Percentiles rank a stretch among this genome's conserved stretches.
Conservation (phyloP, 192 early-diverging fungal species). For the Globomyces pollinis-pini region DNA sequence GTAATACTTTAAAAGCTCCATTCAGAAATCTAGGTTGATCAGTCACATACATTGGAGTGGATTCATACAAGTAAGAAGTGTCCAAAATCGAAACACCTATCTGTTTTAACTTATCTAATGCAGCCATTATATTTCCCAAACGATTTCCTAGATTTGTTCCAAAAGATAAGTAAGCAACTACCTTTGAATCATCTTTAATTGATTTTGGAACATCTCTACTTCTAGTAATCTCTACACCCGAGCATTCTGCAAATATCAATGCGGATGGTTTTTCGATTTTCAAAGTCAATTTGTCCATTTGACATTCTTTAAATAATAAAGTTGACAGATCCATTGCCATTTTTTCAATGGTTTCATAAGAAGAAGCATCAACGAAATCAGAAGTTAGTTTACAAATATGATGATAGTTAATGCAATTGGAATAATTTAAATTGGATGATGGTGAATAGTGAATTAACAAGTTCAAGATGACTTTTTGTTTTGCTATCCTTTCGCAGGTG, state of each 20-base stretch:
- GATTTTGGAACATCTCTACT: slow-evolving; percentile 33
- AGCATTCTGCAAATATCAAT: slow-evolving; percentile 78
- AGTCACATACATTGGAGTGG: slow-evolving; percentile 88
- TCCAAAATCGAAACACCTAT: slow-evolving; percentile 53
- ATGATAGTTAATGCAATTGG: slow-evolving; percentile 73
- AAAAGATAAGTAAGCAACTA: slow-evolving; percentile 66
- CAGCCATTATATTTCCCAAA: slow-evolving; percentile 64
- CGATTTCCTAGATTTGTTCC: slow-evolving; percentile 90
- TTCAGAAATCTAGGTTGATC: slow-evolving; percentile 93
- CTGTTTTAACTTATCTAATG: slow-evolving; percentile 49
- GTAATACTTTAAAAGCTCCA: slow-evolving; percentile 74
- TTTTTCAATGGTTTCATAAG: slow-evolving; percentile 93
- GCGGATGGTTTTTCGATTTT: slow-evolving; percentile 94
- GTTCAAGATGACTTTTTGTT: slow-evolving; percentile 79
- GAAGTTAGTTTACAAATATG: slow-evolving; percentile 79
- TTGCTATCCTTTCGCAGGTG: slow-evolving; percentile 91
- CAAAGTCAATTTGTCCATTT: slow-evolving; percentile 82
- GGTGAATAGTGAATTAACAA: slow-evolving; percentile 49
- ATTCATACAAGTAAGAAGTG: slow-evolving; percentile 96
- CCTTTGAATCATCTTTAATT: not conserved
- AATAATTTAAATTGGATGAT: slow-evolving; percentile 45
- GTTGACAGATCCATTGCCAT: slow-evolving; percentile 76
- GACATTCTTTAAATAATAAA: slow-evolving; percentile 67
- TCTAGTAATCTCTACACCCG: slow-evolving; percentile 86
- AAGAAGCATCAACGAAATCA: slow-evolving; percentile 74